Evolutionary conservation across 257 asterid species (phyloP).

Genomic region (Agastache rugosa): DNA sequence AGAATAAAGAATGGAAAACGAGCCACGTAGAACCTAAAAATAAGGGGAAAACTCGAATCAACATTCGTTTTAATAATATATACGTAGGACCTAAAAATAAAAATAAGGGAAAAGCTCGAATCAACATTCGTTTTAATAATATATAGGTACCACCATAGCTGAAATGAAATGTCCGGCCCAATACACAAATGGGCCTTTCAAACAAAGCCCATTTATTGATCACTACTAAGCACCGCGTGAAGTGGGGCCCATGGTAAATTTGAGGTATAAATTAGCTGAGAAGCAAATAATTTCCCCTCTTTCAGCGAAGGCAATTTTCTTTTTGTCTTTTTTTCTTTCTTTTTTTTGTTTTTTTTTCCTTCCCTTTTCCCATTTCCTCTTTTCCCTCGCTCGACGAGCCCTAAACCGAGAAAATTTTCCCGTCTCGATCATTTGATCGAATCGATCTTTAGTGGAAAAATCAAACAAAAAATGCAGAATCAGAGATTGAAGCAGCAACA

Average conservation of each 20-base stretch:
- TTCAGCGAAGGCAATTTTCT: conserved; percentile 27
- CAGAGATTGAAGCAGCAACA: conserved; percentile 88
- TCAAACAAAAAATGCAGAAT: conserved; percentile 66
- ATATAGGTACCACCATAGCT: too few species aligned
- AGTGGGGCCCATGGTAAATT: conserved; percentile 33
- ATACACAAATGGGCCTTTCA: neutral
- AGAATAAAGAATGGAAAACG: too few species aligned
- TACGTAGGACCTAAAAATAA: too few species aligned
- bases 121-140: too few species aligned
- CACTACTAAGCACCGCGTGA: conserved; percentile 35
- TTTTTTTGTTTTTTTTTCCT: conserved; percentile 12
- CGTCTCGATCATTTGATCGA: conserved; percentile 38
- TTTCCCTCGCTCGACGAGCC: conserved; percentile 52
- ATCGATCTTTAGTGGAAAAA: conserved; percentile 23
- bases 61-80: too few species aligned
- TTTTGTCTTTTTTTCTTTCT: conserved; percentile 15
- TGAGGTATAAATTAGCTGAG: conserved; percentile 32
- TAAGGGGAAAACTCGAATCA: too few species aligned
- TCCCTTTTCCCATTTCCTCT: conserved; percentile 31
- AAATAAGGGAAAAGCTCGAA: too few species aligned
- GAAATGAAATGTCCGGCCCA: too few species aligned
- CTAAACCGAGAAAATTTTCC: conserved; percentile 38
- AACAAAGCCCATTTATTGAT: neutral
- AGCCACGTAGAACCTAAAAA: too few species aligned
- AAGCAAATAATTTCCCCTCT: conserved; percentile 30